These are phyloP conservation scores for Fusarium armeniacum DNA, from an alignment of 2,329 filamentous ascomycete genomes.

Conservation along the genomic window DNA sequence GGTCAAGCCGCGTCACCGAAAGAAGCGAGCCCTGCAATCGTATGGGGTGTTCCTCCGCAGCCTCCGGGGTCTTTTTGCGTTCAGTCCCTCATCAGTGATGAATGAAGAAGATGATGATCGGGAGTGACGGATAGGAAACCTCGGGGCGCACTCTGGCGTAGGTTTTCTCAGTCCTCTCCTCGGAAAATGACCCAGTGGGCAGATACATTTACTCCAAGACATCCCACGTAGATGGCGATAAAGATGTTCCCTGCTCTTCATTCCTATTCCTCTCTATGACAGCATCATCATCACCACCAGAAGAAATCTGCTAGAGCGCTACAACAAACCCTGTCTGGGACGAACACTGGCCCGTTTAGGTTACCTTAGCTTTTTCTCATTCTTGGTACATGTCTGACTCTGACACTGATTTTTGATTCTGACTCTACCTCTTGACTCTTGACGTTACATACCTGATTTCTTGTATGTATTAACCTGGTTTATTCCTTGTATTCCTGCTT, in stretches of 20 bases:
- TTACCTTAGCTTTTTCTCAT: slow-evolving; percentile 5
- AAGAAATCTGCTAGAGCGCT: slow-evolving; percentile 20
- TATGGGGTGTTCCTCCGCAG: slow-evolving; percentile 29
- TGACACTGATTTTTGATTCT: too few species aligned
- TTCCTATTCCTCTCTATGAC: slow-evolving; percentile 14
- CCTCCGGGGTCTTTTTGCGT: slow-evolving; percentile 18
- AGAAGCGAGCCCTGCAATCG: slow-evolving; percentile 26
- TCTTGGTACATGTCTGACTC: slow-evolving; percentile 18
- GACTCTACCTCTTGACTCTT: slow-evolving; percentile 9
- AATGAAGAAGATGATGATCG: slow-evolving; percentile 6
- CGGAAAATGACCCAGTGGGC: slow-evolving; percentile 9
- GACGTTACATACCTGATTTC: slow-evolving; percentile 19
- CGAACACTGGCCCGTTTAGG: slow-evolving; percentile 21
- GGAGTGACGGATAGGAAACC: slow-evolving; percentile 28
- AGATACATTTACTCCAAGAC: slow-evolving; percentile 30
- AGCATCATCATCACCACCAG: slow-evolving; percentile 23
- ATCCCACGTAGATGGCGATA: not conserved
- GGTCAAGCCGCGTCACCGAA: slow-evolving; percentile 41
- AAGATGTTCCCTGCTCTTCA: slow-evolving; percentile 2
- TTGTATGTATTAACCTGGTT: slow-evolving; percentile 13
- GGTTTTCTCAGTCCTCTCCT: not conserved
- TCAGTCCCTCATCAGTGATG: not conserved
- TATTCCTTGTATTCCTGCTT: slow-evolving; percentile 18
- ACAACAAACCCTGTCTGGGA: slow-evolving; percentile 34
- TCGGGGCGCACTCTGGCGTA: slow-evolving; percentile 9